phyloP scores from a whole-genome alignment of 768 basidiomycete genomes.

The Tephrocybe sp. region DNA sequence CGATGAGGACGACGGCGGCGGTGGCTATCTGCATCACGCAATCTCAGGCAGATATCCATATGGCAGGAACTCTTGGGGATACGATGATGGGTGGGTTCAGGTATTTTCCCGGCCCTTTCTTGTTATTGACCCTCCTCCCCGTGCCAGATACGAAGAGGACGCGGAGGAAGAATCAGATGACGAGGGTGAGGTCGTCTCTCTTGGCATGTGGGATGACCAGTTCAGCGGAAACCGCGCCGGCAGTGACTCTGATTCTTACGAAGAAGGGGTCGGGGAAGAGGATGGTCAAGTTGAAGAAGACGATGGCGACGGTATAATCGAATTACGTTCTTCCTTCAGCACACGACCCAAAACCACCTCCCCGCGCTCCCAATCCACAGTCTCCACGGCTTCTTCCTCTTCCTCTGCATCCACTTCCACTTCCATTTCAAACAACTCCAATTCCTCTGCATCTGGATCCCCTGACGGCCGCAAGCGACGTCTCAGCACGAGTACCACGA shows the following conservation, averaged over 20 bases:
- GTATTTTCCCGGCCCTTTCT: slow-evolving; percentile 1
- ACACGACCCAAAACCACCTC: slow-evolving; percentile 20
- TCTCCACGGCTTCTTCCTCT: slow-evolving; percentile 42
- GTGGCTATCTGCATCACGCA: slow-evolving; percentile 1
- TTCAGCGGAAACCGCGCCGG: slow-evolving; percentile 25
- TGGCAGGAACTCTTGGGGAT: slow-evolving; percentile 35
- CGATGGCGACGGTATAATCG: slow-evolving; percentile 51
- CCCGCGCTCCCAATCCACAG: slow-evolving; percentile 42
- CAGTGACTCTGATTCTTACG: slow-evolving; percentile 40
- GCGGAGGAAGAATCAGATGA: slow-evolving; percentile 55
- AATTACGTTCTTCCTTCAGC: slow-evolving; percentile 48
- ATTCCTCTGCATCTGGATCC: slow-evolving; percentile 24
- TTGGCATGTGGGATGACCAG: slow-evolving; percentile 22
- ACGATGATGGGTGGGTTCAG: slow-evolving; percentile 60
- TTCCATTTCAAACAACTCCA: slow-evolving; percentile 21
- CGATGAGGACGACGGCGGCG: slow-evolving; percentile 18
- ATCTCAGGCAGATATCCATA: slow-evolving; percentile 16
- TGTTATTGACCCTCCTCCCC: slow-evolving; percentile 4
- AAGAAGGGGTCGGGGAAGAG: slow-evolving; percentile 25
- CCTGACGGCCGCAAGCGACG: slow-evolving; percentile 15
- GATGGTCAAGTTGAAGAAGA: slow-evolving; percentile 29
- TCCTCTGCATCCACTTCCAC: slow-evolving; percentile 33
- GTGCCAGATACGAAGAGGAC: slow-evolving; percentile 66
- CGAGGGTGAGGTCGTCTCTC: slow-evolving; percentile 29
- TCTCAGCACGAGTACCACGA: slow-evolving; percentile 20